These are phyloP conservation scores for Sporothrix humicola DNA, from an alignment of 2,329 filamentous ascomycete species.

Conservation along the genomic window DNA sequence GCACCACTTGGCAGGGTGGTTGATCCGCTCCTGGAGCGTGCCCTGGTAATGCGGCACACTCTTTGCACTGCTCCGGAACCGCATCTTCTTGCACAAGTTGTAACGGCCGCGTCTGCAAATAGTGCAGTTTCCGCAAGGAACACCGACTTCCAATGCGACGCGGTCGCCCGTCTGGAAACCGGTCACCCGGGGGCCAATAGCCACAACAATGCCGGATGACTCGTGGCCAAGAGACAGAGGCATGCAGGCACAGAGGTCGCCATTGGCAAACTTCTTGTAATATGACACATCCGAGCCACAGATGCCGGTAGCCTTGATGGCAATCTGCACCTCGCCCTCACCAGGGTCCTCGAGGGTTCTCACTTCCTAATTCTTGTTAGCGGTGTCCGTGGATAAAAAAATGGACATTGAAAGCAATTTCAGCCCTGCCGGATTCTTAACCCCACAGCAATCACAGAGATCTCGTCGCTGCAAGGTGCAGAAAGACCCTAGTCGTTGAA, in stretches of 20 bases:
- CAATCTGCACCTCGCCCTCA: constrained; percentile 65
- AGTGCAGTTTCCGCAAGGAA: constrained; percentile 59
- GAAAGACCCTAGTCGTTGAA: not conserved
- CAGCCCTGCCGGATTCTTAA: not conserved
- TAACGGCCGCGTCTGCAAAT: constrained; percentile 61
- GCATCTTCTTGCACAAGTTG: constrained; percentile 66
- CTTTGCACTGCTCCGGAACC: constrained; percentile 67
- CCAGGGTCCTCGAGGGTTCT: constrained; percentile 55
- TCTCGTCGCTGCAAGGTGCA: not conserved
- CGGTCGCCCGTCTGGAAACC: constrained; percentile 62
- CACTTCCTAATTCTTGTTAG: constrained; percentile 52
- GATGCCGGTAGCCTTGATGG: constrained; percentile 69
- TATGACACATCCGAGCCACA: constrained; percentile 74
- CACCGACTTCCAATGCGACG: constrained; percentile 63
- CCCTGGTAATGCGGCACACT: constrained; percentile 68
- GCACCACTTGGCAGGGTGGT: constrained; percentile 66
- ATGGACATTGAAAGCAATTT: not conserved
- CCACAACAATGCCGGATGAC: constrained; percentile 63
- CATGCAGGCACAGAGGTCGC: constrained; percentile 68
- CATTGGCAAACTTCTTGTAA: constrained; percentile 75
- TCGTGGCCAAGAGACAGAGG: constrained; percentile 70
- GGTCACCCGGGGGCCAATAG: constrained; percentile 58
- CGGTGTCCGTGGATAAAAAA: not conserved
- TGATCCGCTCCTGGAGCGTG: constrained; percentile 66
- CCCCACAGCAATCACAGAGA: not conserved